Evolutionary conservation across 1,139 yeast genomes (phyloP).

Genomic region (Candida albicans): DNA sequence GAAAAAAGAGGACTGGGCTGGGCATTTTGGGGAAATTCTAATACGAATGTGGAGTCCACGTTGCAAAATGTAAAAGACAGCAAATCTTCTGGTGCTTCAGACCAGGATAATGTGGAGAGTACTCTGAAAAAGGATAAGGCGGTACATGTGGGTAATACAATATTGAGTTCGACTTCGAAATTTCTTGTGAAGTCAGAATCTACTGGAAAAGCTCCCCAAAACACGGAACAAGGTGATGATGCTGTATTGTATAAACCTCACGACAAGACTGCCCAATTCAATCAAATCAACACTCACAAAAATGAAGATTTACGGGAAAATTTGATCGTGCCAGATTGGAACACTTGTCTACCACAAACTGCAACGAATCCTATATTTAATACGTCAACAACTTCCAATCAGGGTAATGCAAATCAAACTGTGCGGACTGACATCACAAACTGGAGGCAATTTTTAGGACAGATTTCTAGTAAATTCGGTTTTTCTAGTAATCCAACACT

Average conservation of each 20-base stretch:
- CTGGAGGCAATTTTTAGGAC: slow-evolving; percentile 40
- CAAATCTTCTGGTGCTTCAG: not conserved
- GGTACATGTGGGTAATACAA: slow-evolving; percentile 28
- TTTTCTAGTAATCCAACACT: slow-evolving; percentile 32
- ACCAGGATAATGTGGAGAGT: slow-evolving; percentile 10
- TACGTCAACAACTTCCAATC: slow-evolving; percentile 27
- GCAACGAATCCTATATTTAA: slow-evolving; percentile 12
- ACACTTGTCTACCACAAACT: slow-evolving; percentile 38
- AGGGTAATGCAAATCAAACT: slow-evolving; percentile 15
- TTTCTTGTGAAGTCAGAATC: slow-evolving; percentile 22
- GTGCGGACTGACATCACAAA: slow-evolving; percentile 28
- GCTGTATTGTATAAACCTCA: slow-evolving; percentile 51
- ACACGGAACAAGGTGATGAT: slow-evolving; percentile 26
- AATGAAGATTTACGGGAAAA: slow-evolving; percentile 45
- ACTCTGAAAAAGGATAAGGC: slow-evolving; percentile 10
- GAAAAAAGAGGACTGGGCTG: slow-evolving; percentile 34
- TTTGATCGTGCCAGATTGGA: slow-evolving; percentile 47
- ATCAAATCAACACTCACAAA: slow-evolving; percentile 46
- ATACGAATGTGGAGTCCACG: slow-evolving; percentile 7
- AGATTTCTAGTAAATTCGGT: slow-evolving; percentile 40
- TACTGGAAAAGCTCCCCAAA: slow-evolving; percentile 31
- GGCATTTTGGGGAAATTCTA: slow-evolving; percentile 37
- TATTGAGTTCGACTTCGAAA: slow-evolving; percentile 35
- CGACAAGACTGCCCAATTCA: slow-evolving; percentile 41
- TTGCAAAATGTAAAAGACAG: not conserved